Base-by-base conservation (phyloP, 2,329 filamentous ascomycete species). In the Simplicillium sp. region DNA sequence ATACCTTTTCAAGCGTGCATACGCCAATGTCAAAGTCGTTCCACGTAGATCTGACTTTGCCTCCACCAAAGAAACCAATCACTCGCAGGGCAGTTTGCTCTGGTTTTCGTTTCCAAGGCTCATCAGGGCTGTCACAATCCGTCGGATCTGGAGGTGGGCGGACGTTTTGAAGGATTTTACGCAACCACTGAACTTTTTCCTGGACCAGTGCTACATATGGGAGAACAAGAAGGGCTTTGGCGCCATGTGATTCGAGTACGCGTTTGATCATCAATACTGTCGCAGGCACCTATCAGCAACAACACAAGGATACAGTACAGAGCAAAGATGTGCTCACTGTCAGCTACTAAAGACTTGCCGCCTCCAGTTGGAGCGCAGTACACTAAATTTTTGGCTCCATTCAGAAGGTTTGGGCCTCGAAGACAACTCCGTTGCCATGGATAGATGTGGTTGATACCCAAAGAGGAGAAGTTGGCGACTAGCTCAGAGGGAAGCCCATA, bases 121-220 rank as follows among this genome's bases (percentile, higher is more conserved):
- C 6, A 25, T 25, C 20, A 13, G 62, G 62, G 9, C 55, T 51
- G n/a, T 58, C 54, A 17, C 60, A 54, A 42, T 60, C 54, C 25
- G 48, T 60, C 44, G 54, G 61, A 36, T 51, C 48, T 8, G 61
- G 48, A 1, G 62, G 45, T 14, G 56, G 66, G 38, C 64, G 61
- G 40, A 87, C 67, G 18, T 73, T 76, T 45, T 80, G 68, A 3
- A 85, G 79, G 14, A 85, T 65, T 37, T 70, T 76, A 25, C 82
- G 75, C 34, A 89, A 64, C 82, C 83, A 88, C 41, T 77, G 75
- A 28, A 86, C 71, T 56, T 88, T 88, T 57, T 89, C 84, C 54
- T 88, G 83, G 0, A 89, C 84, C 3, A 89, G 70, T 14, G 84
- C 83, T 48, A 88, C 82, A 58, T 87, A 89, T 0, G 84, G 84